Evolutionary conservation across 345 rosid genomes (phyloP).

Genomic region (Hibiscus mutabilis): DNA sequence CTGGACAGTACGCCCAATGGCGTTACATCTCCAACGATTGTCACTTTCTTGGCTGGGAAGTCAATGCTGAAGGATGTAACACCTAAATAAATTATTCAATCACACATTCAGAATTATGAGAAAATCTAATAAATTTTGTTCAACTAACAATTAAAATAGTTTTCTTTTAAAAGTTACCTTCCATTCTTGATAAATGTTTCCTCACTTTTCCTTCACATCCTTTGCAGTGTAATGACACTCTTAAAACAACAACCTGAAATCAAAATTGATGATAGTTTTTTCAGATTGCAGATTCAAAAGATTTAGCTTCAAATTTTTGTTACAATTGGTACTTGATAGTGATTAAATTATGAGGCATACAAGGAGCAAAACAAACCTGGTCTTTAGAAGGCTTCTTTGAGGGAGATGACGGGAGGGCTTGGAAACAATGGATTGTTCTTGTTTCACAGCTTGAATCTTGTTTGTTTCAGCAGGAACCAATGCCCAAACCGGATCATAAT

Average conservation of each 20-base stretch:
- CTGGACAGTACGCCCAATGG: conserved; percentile 67
- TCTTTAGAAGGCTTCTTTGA: conserved; percentile 33
- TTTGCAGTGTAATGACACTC: conserved; percentile 89
- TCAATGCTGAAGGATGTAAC: conserved; percentile 83
- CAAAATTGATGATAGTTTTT: not conserved
- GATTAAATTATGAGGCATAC: too few species aligned
- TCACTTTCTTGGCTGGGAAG: conserved; percentile 84
- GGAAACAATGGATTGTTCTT: conserved; percentile 25
- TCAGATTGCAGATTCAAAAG: too few species aligned
- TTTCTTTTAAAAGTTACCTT: too few species aligned
- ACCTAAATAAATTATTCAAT: conserved; percentile 39
- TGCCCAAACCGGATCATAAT: conserved; percentile 33
- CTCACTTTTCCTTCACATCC: conserved; percentile 87
- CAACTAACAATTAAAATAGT: too few species aligned
- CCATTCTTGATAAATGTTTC: conserved; percentile 86
- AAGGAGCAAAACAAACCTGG: conserved; percentile 33
- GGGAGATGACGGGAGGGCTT: conserved; percentile 27
- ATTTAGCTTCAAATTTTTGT: too few species aligned
- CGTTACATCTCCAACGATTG: conserved; percentile 71
- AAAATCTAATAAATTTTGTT: too few species aligned
- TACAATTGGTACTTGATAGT: too few species aligned
- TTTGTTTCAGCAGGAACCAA: conserved; percentile 26
- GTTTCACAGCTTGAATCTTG: conserved; percentile 9
- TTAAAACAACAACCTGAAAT: conserved; percentile 74
- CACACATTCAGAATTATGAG: too few species aligned